Base-by-base conservation (phyloP, 306 rosid species). In the Dicorynia guianensis region DNA sequence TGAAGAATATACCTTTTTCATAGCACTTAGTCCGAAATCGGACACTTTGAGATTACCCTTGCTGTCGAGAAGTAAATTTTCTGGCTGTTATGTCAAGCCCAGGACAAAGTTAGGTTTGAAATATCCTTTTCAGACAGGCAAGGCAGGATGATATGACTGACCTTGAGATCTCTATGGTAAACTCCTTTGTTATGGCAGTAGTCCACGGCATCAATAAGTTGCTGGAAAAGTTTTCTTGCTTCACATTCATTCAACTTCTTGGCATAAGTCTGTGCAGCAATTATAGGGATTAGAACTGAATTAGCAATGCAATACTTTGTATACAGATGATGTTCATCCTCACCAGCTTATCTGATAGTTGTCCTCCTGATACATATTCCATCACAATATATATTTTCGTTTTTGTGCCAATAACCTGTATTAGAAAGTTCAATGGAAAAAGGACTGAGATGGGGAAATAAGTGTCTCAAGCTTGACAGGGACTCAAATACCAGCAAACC, bases 111-210 rank as follows among this genome's bases (percentile, higher is more conserved):
- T 38, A 77, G 43, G 19, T 61, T 64, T 50, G 47, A 47, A 34
- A 47, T 20, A 49, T 50, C 35, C 8, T 34, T 62, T 58, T 15
- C 69, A 53, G 76, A 40, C 43, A 48, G 15, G 19, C 53, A 54
- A 53, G 44, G 39, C 11, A 25, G 56, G 43, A 42, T 61, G 36
- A 33, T 39, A 48, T 43, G 60, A 76, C 84, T 69, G 61, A 88
- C 97, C 97, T 92, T 92, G 43, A 92, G 81, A 79, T 92, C 97
- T 71, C 96, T 77, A 71, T 92, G 96, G 78, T 80, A 92, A 33
- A 92, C 89, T 50, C 97, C 97, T 59, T 80, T 81, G 79, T 71
- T 74, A 77, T 92, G 97, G 82, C 97, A 92, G 63, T 85, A 88
- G 53, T 92, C 93, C 58, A 92, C 63, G 5, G 93, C 93, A 71